A percentile compares a stretch with the other conserved stretches of the same genome.
These are phyloP conservation scores for Neofusicoccum sp. DNA, from an alignment of 2,329 filamentous ascomycete genomes.

Conservation along the genomic window DNA sequence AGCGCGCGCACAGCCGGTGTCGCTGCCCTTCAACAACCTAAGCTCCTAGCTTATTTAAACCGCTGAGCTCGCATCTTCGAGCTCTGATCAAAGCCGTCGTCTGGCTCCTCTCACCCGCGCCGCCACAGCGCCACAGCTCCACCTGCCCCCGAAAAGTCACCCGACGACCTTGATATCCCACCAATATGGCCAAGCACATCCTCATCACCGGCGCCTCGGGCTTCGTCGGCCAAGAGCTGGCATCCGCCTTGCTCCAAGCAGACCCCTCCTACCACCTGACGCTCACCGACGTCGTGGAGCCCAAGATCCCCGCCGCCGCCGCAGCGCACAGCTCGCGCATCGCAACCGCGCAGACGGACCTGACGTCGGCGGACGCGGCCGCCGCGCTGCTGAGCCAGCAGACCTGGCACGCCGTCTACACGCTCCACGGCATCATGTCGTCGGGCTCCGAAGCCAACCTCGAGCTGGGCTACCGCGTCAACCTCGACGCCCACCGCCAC, in stretches of 20 bases:
- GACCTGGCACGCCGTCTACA: slow-evolving; percentile 41
- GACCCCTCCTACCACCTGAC: slow-evolving; percentile 21
- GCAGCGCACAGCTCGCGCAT: slow-evolving; percentile 2
- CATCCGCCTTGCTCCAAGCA: slow-evolving; percentile 22
- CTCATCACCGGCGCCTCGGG: slow-evolving; percentile 27
- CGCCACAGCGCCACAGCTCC: background rate
- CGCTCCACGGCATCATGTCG: slow-evolving; percentile 68
- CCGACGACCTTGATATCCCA: slow-evolving; percentile 8
- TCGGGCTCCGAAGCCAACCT: slow-evolving; percentile 61
- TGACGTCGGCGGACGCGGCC: slow-evolving; percentile 16
- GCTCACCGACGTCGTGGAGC: slow-evolving; percentile 25
- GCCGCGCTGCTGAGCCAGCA: background rate
- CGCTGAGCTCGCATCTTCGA: background rate
- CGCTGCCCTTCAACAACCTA: background rate
- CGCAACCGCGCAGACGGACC: slow-evolving; percentile 22
- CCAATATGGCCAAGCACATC: slow-evolving; percentile 17
- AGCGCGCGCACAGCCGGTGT: background rate
- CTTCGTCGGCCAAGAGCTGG: slow-evolving; percentile 28
- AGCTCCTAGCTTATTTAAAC: background rate
- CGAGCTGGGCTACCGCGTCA: slow-evolving; percentile 59
- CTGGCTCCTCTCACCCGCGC: background rate
- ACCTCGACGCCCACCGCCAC: slow-evolving; percentile 57
- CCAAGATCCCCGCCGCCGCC: slow-evolving; percentile 17
- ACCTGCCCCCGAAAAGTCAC: background rate
- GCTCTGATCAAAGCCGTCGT: background rate